Base-by-base conservation (phyloP, 2,329 filamentous ascomycete species). In the Fusarium gaditjirri region DNA sequence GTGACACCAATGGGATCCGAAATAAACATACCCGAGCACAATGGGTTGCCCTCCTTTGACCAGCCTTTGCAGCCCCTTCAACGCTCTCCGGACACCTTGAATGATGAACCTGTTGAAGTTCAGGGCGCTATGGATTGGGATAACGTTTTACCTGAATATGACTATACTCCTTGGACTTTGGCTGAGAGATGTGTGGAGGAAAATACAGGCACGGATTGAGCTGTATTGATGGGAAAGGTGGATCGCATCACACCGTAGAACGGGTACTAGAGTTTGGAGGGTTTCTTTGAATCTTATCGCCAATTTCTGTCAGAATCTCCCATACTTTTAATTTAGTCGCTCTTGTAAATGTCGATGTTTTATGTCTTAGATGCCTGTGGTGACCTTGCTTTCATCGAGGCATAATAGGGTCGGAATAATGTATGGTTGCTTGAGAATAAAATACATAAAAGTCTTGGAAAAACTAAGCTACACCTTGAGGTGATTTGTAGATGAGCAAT, bases 261-360 rank as follows among this genome's bases (percentile, higher is more conserved):
- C 17, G 9, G 35, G 9, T 19, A 36, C 6, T 11, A 17, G 17
- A 19, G 35, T 38, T 38, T 19, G 36, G 19, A 29, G 3, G 8
- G 10, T 11, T 23, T 12, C 2, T 3, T 11, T 11, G 21, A 17
- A 19, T 35, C 11, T 50, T 13, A 8, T 23, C 4, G 17, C 8
- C 14, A 4, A 5, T 23, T 23, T 33, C 44, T 29, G 2, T n/a
- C 4, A n/a, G 44, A 17, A 8, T 12, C 9, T 3, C 27, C 9
- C 27, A 6, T 8, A 8, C 2, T 4, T 4, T 16, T 2, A n/a
- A 29, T 12, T 21, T n/a, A 5, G 4, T n/a, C 0, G 14, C 11
- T 3, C 14, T n/a, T 21, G 27, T n/a, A 17, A 17, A 9, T n/a
- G 21, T 23, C 16, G 16, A 49, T 49, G 11, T 6, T 8, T 31